Conservation (phyloP, 2,329 filamentous ascomycete genomes). For the Diaporthe aspalathi region DNA sequence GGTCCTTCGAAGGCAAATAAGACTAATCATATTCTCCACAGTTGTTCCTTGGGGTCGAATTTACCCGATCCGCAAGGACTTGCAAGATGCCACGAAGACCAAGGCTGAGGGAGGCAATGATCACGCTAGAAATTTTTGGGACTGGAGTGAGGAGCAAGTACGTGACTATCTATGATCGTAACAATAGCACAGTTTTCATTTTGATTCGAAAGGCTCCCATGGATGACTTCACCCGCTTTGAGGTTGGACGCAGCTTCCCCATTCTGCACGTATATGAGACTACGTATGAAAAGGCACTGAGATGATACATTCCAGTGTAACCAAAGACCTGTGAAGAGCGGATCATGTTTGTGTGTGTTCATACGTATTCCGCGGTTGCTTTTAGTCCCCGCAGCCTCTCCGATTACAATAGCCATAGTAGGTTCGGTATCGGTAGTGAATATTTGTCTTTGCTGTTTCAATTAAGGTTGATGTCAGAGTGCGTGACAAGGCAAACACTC, state of each 20-base stretch:
- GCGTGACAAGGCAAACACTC: background rate
- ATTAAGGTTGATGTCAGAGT: background rate
- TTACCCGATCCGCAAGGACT: constrained; percentile 46
- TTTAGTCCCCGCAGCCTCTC: background rate
- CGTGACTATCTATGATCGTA: constrained; percentile 37
- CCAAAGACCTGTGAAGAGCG: too few relatives aligned
- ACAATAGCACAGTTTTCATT: too few relatives aligned
- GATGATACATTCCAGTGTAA: too few relatives aligned
- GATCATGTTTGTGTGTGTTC: too few relatives aligned
- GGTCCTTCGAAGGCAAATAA: background rate
- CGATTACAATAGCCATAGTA: too few relatives aligned
- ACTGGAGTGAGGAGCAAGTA: constrained; percentile 54
- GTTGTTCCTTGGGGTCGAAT: constrained; percentile 55
- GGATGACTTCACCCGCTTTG: too few relatives aligned
- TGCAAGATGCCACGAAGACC: constrained; percentile 46
- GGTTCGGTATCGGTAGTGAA: background rate
- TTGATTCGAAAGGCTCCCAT: too few relatives aligned
- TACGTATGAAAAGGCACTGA: too few relatives aligned
- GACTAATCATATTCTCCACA: constrained; percentile 27
- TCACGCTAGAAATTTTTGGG: constrained; percentile 52
- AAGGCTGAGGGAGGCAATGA: constrained; percentile 53
- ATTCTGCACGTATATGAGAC: too few relatives aligned
- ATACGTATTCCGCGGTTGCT: too few relatives aligned
- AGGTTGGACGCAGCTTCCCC: too few relatives aligned
- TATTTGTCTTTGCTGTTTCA: background rate